Percentiles rank a stretch among this genome's conserved stretches.
These are phyloP conservation scores for Physcomitrium patens DNA, from an alignment of 225 moss, liverwort and hornwort species.

Conservation along the genomic window DNA sequence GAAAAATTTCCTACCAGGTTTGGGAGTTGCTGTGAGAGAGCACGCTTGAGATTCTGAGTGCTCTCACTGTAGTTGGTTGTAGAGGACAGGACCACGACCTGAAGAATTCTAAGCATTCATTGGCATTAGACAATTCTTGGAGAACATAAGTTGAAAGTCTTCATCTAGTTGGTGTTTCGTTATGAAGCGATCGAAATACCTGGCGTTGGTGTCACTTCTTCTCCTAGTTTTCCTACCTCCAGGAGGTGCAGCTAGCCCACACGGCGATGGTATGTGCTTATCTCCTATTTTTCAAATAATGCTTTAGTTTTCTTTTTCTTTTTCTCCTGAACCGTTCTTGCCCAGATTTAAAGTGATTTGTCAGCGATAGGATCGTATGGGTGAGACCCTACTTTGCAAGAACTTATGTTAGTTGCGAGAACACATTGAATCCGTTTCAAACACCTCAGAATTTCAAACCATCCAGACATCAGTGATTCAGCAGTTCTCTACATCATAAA, in stretches of 20 bases:
- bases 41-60: too few relatives aligned
- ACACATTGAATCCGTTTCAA: not conserved
- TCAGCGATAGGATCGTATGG: not conserved
- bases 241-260: slow-evolving; percentile 24
- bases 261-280: slow-evolving; percentile 20
- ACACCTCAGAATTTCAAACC: too few relatives aligned
- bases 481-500: not conserved
- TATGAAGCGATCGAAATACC: slow-evolving; percentile 32
- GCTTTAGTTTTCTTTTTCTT: not conserved
- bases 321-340: not conserved
- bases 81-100: not conserved
- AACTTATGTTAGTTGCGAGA: too few relatives aligned
- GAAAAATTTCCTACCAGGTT: too few relatives aligned
- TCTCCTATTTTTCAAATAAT: not conserved
- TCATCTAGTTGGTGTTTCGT: slow-evolving; percentile 4
- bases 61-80: too few relatives aligned
- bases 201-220: slow-evolving; percentile 34
- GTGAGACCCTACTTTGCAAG: not conserved
- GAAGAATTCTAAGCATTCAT: not conserved
- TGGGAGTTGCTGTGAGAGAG: too few relatives aligned
- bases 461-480: not conserved
- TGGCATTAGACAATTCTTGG: not conserved
- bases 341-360: not conserved
- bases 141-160: not conserved
- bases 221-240: slow-evolving; percentile 26